These are phyloP conservation scores for Guyanaporus albipodus DNA, from an alignment of 768 basidiomycete species.

Conservation along the genomic window DNA sequence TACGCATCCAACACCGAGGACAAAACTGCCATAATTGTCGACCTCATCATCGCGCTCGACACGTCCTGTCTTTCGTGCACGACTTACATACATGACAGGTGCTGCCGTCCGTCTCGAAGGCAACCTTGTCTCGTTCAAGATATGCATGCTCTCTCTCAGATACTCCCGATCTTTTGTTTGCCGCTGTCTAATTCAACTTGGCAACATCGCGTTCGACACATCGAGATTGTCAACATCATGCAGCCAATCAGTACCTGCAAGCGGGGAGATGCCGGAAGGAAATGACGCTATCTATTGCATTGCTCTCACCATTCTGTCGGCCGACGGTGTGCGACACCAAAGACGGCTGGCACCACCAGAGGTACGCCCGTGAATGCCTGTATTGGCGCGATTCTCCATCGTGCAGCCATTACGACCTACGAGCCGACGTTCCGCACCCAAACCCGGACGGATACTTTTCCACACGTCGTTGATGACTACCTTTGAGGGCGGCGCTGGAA, in stretches of 20 bases:
- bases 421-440: not conserved
- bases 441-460: not conserved
- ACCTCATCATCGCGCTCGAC: no score
- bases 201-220: not conserved
- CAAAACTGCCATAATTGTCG: not conserved
- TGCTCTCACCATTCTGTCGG: not conserved
- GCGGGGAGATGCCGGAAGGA: not conserved
- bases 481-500: conserved; percentile 2
- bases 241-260: not conserved
- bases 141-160: not conserved
- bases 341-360: no score
- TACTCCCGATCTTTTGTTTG: not conserved
- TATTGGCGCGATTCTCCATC: no score
- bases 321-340: not conserved
- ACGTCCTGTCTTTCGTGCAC: no score
- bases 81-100: conserved; percentile 2
- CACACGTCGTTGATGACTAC: not conserved
- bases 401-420: not conserved
- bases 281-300: not conserved
- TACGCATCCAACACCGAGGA: no score
- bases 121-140: not conserved
- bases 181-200: not conserved
- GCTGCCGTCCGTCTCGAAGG: not conserved
- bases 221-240: not conserved
- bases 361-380: no score